phyloP scores from a whole-genome alignment of 1,284 basidiomycete genomes.

The Sporisorium sorghi region DNA sequence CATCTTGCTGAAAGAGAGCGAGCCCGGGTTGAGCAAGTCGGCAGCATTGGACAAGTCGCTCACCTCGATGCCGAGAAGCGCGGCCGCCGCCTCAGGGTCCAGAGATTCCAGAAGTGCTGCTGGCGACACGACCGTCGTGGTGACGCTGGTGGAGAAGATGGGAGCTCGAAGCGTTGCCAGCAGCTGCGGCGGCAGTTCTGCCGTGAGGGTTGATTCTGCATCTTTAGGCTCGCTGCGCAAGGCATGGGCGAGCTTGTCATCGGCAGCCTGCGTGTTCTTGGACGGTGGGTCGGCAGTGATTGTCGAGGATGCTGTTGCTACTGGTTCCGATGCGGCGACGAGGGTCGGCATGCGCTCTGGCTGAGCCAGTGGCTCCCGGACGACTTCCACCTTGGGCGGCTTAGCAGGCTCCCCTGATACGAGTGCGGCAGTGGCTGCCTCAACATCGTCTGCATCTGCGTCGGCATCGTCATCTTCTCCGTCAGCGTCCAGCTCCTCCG shows the following conservation, averaged over 20 bases:
- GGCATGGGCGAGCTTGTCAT: slow-evolving; percentile 15
- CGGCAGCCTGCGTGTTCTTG: slow-evolving; percentile 1
- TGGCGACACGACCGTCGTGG: slow-evolving; percentile 59
- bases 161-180: slow-evolving; percentile 63
- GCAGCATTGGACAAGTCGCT: slow-evolving; percentile 41
- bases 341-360: slow-evolving; percentile 51
- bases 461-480: slow-evolving; percentile 51
- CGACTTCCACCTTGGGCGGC: slow-evolving; percentile 43
- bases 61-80: slow-evolving; percentile 55
- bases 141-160: slow-evolving; percentile 62
- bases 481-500: slow-evolving; percentile 52
- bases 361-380: slow-evolving; percentile 38
- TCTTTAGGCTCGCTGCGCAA: slow-evolving; percentile 35
- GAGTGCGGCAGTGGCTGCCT: slow-evolving; percentile 41
- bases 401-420: slow-evolving; percentile 51
- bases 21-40: slow-evolving; percentile 47
- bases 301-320: neutral
- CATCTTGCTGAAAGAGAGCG: slow-evolving; percentile 55
- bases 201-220: slow-evolving; percentile 57
- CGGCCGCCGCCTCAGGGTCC: slow-evolving; percentile 57
- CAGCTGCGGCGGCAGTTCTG: slow-evolving; percentile 59
- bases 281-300: slow-evolving; percentile 1
- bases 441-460: slow-evolving; percentile 54
- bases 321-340: slow-evolving; percentile 2
- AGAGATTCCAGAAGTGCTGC: slow-evolving; percentile 55